A percentile compares a stretch with the other conserved stretches of the same genome.
Evolutionary conservation across 441 rosid species (phyloP).

Genomic region (Pelargonium myrrhifolium): DNA sequence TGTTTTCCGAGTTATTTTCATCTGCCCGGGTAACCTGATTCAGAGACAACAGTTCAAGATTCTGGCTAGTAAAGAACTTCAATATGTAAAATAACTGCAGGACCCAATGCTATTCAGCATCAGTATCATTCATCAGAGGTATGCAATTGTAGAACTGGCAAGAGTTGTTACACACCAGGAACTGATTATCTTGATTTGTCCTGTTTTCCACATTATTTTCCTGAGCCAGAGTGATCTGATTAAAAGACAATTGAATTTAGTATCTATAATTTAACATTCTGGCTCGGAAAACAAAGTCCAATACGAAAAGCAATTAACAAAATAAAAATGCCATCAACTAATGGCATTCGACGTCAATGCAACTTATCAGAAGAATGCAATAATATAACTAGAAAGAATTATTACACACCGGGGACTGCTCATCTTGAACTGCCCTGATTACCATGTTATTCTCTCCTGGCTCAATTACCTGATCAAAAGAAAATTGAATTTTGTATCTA

Average conservation of each 20-base stretch:
- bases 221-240: no score
- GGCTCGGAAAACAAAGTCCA: not conserved
- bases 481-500: not conserved
- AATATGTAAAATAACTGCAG: not conserved
- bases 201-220: conserved; percentile 2
- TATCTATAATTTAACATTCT: not conserved
- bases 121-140: not conserved
- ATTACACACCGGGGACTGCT: not conserved
- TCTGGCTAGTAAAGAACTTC: not conserved
- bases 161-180: not conserved
- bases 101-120: not conserved
- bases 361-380: not conserved
- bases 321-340: no score
- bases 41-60: not conserved
- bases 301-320: no score
- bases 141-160: not conserved
- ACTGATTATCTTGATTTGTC: not conserved
- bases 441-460: not conserved
- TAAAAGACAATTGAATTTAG: not conserved
- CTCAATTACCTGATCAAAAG: not conserved
- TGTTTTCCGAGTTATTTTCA: not conserved
- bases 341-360: not conserved
- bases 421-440: not conserved
- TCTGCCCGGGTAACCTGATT: not conserved
- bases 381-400: not conserved